Percentiles rank a stretch among this genome's conserved stretches.
These are phyloP conservation scores for Fraxinus quadrangulata DNA, from an alignment of 257 asterid species.

Conservation along the genomic window DNA sequence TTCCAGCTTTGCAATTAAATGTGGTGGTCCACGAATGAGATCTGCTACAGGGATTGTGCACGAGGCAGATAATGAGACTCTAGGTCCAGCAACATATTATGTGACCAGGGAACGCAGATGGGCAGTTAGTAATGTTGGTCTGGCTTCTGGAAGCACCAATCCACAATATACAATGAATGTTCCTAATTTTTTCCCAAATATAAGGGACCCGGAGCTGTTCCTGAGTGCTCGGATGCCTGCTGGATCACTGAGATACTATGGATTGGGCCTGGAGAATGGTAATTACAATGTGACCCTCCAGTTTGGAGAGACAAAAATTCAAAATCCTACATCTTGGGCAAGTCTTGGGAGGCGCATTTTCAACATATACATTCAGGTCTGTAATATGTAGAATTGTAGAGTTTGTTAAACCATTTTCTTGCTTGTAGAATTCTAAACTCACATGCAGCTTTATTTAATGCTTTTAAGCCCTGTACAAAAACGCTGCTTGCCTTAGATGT, in stretches of 20 bases:
- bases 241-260: slow-evolving; percentile 78
- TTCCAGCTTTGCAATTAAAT: slow-evolving; percentile 41
- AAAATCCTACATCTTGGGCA: slow-evolving; percentile 43
- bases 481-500: too few relatives aligned
- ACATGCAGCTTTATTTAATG: too few relatives aligned
- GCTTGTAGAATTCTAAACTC: too few relatives aligned
- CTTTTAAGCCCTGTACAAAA: too few relatives aligned
- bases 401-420: neutral
- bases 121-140: slow-evolving; percentile 52
- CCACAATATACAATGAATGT: slow-evolving; percentile 7
- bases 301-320: slow-evolving; percentile 58
- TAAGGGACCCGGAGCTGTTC: slow-evolving; percentile 54
- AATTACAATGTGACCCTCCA: slow-evolving; percentile 69
- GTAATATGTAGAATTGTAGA: neutral
- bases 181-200: too few relatives aligned
- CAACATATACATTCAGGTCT: slow-evolving; percentile 77
- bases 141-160: slow-evolving; percentile 29
- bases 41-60: slow-evolving; percentile 25
- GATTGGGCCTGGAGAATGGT: slow-evolving; percentile 80
- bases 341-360: slow-evolving; percentile 78
- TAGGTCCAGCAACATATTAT: slow-evolving; percentile 47
- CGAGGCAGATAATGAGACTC: slow-evolving; percentile 35
- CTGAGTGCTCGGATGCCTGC: slow-evolving; percentile 66
- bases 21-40: slow-evolving; percentile 41
- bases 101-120: slow-evolving; percentile 35